Base-by-base conservation (phyloP, 768 basidiomycete genomes). In the Pholiota microspora region DNA sequence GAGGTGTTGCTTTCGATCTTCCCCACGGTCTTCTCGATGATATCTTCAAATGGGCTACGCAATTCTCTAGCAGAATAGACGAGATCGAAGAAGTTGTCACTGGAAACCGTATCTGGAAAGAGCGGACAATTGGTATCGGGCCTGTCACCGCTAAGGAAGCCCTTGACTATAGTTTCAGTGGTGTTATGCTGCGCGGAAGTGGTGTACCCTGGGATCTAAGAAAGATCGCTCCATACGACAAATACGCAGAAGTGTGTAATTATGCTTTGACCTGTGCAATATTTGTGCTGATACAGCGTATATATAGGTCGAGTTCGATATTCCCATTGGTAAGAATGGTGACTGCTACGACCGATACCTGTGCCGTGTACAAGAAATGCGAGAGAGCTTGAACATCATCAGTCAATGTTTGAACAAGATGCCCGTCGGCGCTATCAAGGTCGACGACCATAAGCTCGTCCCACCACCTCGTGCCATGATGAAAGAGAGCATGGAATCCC, bases 1-100 rank as follows among this genome's bases (percentile, higher is more conserved):
- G 96, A 57, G 96, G 96, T 63, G 96, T 99, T 45, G 96, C 96
- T 1, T 98, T 94, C 67, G 96, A 99, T 67, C 78, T 99, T 42
- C 96, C 96, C 9, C 95, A 98, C 61, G 96, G 96, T n/a, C 77
- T 99, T n/a, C 82, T 99, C 31, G 91, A 98, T 62, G 96, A 99
- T 70, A 97, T 99, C 66, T 92, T 91, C 83, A 90, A 89, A 67
- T 99, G 96, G 96, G 89, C 91, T 2, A 97, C 96, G 1, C 96
- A 98, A 65, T 99, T 97, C 70, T 73, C 80, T 45, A 85, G 85
- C 49, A 83, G 96, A 58, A 80, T 99, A 24, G 95, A 99, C 66
- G 96, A 99, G 74, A 90, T 98, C 60, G 96, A 99, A 73, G 95
- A 98, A 72, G 94, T 99, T 60, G 86, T 99, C 27, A 95, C 92